Evolutionary conservation across 139 green algal genomes (phyloP), one percentile per base, ranked within the genome.

Genomic region (Trebouxia sp.): DNA sequence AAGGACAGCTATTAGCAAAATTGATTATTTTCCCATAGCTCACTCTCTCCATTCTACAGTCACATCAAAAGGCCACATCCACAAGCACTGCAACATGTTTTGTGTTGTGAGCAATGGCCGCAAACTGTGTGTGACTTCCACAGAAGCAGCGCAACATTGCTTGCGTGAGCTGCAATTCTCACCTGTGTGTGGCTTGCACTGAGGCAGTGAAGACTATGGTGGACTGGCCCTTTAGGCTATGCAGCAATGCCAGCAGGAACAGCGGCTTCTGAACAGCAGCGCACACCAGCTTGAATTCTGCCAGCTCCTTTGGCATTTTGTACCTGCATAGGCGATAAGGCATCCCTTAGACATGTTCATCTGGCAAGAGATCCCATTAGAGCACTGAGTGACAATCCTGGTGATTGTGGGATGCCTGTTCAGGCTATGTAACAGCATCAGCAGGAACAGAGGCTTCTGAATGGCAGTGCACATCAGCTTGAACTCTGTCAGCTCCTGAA

Each of bases 181-280:
- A 82, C 79, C 76, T 83, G 74, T 92, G 91, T 0, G 95, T 94
- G 22, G 90, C 91, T 15, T 98, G 90, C 28, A 98, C 70, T 0
- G 90, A 94, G 17, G 93, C 93, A 1, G 92, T 90, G 65, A 98
- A 98, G 12, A 98, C 87, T 9, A 98, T 85, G 17, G 80, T 94
- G 15, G 48, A 65, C 84, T 88, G 47, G 6, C 75, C 77, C 1
- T 62, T 20, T 78, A 94, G 84, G 32, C 86, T 51, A 0, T 83
- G 41, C 81, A 97, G 88, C 76, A 97, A 84, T 17, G 90, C 90
- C 50, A 92, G 74, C 70, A 97, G 86, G 3, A 80, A 86, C 24
- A 91, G 77, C 1, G 93, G 93, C 88, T 97, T 97, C 70, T 84
- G 50, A 11, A 85, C 89, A 3, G 76, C 85, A 0, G 84, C 80